A percentile compares a stretch with the other conserved stretches of the same genome.
Evolutionary conservation across 2,329 filamentous ascomycete genomes (phyloP).

Genomic region (Microsporum canis): DNA sequence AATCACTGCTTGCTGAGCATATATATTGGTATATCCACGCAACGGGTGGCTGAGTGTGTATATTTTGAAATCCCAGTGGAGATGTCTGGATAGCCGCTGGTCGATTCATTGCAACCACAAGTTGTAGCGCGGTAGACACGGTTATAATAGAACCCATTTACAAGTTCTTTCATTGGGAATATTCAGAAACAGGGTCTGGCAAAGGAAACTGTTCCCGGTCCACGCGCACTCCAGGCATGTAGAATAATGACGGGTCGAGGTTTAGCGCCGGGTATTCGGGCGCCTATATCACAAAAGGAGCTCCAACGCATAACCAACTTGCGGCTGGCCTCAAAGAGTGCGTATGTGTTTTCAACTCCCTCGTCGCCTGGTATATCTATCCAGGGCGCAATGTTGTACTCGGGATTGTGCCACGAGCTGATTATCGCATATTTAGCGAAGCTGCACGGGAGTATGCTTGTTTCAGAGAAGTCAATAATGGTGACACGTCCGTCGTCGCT

Average conservation of each 20-base stretch:
- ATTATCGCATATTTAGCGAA: constrained; percentile 6
- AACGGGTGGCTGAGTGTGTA: too few relatives aligned
- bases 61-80: too few relatives aligned
- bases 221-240: not conserved
- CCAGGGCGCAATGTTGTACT: not conserved
- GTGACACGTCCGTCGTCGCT: constrained; percentile 9
- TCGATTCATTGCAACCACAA: too few relatives aligned
- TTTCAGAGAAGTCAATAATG: constrained; percentile 13
- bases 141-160: too few relatives aligned
- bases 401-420: not conserved
- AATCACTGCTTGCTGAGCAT: too few relatives aligned
- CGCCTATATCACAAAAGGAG: not conserved
- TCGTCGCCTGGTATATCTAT: constrained; percentile 6
- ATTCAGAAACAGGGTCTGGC: not conserved
- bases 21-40: too few relatives aligned
- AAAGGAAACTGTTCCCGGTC: not conserved
- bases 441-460: constrained; percentile 16
- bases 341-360: constrained; percentile 4
- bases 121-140: too few relatives aligned
- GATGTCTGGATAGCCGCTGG: too few relatives aligned
- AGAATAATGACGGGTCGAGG: not conserved
- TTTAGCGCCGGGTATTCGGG: not conserved
- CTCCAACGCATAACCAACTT: not conserved
- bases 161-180: not conserved
- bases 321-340: not conserved